Conservation (phyloP, 805 yeast species). For the Saccharomycopsis capsularis region DNA sequence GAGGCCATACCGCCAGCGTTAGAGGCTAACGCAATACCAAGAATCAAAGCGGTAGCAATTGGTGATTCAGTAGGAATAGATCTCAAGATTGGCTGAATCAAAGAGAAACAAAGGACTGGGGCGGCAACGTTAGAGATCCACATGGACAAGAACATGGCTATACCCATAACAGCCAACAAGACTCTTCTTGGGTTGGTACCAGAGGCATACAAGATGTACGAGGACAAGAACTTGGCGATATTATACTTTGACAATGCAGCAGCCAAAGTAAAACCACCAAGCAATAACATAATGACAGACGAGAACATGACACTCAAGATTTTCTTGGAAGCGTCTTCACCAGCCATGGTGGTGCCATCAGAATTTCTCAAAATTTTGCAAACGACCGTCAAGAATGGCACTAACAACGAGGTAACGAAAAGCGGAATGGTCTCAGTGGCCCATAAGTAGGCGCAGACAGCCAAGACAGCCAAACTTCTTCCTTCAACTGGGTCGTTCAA, state of each 20-base stretch:
- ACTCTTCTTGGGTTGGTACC: constrained; percentile 82
- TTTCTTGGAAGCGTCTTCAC: constrained; percentile 62
- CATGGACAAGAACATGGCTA: constrained; percentile 82
- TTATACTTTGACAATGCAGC: constrained; percentile 91
- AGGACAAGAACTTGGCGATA: constrained; percentile 80
- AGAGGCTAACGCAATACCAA: constrained; percentile 91
- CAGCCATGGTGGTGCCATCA: constrained; percentile 42
- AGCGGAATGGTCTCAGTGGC: constrained; percentile 93
- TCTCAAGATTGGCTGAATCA: constrained; percentile 83
- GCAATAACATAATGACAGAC: constrained; percentile 78
- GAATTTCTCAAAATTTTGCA: constrained; percentile 55
- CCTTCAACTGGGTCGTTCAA: constrained; percentile 52
- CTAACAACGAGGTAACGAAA: constrained; percentile 77
- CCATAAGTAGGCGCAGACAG: constrained; percentile 84
- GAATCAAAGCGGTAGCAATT: constrained; percentile 75
- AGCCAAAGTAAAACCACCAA: constrained; percentile 94
- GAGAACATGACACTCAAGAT: constrained; percentile 92
- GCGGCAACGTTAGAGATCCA: constrained; percentile 98
- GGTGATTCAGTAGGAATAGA: constrained; percentile 74
- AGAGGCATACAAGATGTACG: constrained; percentile 71
- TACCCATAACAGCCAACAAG: constrained; percentile 74
- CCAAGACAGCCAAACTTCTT: constrained; percentile 77
- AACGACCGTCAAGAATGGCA: constrained; percentile 78
- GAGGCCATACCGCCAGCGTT: constrained; percentile 97
- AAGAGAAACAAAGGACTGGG: constrained; percentile 86